Base-by-base conservation (phyloP, 306 rosid genomes). In the Clitoria ternatea region DNA sequence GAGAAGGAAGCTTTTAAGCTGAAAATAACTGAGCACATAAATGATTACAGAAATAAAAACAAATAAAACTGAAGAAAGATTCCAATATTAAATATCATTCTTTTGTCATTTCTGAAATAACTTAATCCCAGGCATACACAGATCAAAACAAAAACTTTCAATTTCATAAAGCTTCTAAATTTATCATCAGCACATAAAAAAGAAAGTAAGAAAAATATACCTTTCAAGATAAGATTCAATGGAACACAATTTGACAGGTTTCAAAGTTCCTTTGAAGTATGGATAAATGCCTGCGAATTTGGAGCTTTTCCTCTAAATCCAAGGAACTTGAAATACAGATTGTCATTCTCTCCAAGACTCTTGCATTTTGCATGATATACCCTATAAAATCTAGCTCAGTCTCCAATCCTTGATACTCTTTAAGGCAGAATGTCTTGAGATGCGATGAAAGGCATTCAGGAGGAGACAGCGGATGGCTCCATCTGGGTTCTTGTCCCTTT, bases 291-390 rank as follows among this genome's bases (percentile, higher is more conserved):
- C n/a, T 23, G 36, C 64, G 35, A 29, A 61, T 61, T n/a, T 39
- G 64, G 56, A 36, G 45, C 6, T 70, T 49, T 77, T 57, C 61
- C 57, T 61, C 66, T 20, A 7, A 20, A n/a, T 22, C 17, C 39
- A 59, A n/a, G 40, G 72, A 50, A 10, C 15, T 52, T 3, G 57
- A 32, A 2, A 15, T 13, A 47, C 6, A 19, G 54, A 77, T 60
- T 29, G 10, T 43, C 49, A 61, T 59, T 29, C 47, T 69, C 65
- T 48, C 75, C 44, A 69, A 37, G 19, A 18, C 81, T 77, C 33
- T 50, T 30, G 76, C 81, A 77, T 77, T 77, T 17, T 60, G 52
- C 36, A 77, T 18, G 50, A 77, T 30, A 69, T 77, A 77, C 42
- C 56, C 56, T 2, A 53, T 66, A 40, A 77, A 70, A 39, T 50